Percentiles rank a stretch among this genome's conserved stretches.
phyloP scores from a whole-genome alignment of 2,329 filamentous ascomycete genomes.

The Didymella sp. region DNA sequence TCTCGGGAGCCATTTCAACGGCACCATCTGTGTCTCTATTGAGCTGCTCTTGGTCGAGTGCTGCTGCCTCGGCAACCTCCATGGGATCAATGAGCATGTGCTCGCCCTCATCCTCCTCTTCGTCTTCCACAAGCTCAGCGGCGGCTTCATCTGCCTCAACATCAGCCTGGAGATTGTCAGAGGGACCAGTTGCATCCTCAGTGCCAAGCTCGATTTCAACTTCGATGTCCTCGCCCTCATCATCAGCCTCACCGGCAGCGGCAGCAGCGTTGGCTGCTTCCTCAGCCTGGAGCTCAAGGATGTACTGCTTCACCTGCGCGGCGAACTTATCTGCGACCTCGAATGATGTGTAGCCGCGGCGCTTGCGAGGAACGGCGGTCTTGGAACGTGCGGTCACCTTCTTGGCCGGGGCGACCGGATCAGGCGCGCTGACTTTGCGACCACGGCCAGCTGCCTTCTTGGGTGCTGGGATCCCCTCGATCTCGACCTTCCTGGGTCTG shows the following conservation, averaged over 20 bases:
- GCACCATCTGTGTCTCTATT: not conserved
- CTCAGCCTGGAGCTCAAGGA: constrained; percentile 23
- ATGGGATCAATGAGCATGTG: not conserved
- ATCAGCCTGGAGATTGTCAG: not conserved
- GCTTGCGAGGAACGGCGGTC: constrained; percentile 31
- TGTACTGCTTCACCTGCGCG: constrained; percentile 24
- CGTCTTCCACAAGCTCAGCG: not conserved
- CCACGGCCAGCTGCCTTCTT: constrained; percentile 21
- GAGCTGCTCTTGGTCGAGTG: constrained; percentile 1
- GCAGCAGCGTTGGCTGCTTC: constrained; percentile 16
- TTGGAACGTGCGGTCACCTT: constrained; percentile 21
- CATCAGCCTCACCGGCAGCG: constrained; percentile 15
- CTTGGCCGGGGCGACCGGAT: constrained; percentile 15
- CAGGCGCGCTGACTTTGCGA: constrained; percentile 20
- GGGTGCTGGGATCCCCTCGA: constrained; percentile 4
- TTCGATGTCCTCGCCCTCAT: constrained; percentile 8
- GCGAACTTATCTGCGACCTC: constrained; percentile 38
- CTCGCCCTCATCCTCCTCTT: not conserved
- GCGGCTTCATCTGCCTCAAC: not conserved
- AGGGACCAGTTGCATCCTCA: not conserved
- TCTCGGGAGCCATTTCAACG: not conserved
- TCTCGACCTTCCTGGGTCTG: constrained; percentile 26
- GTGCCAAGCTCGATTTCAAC: constrained; percentile 13
- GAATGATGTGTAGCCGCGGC: constrained; percentile 34
- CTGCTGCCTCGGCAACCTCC: not conserved